phyloP scores from a whole-genome alignment of 2,329 filamentous ascomycete species.

The Apiospora marii region DNA sequence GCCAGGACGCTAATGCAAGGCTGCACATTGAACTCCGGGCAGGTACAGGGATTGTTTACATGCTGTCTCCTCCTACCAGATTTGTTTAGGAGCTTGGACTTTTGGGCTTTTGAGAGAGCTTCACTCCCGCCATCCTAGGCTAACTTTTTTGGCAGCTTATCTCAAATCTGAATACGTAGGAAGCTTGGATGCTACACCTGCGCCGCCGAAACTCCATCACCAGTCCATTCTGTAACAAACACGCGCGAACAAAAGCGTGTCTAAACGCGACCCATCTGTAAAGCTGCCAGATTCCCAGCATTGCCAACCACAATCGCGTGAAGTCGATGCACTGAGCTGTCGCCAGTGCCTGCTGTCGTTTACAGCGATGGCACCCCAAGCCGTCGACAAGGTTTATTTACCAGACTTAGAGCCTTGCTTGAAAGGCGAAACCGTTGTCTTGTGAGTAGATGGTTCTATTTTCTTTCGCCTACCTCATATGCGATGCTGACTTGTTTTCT shows the following conservation, averaged over 20 bases:
- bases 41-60: slow-evolving; percentile 20
- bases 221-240: background rate
- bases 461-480: background rate
- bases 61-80: background rate
- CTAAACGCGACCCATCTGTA: slow-evolving; percentile 1
- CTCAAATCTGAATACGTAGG: background rate
- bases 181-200: slow-evolving; percentile 2
- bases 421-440: slow-evolving; percentile 78
- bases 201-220: slow-evolving; percentile 14
- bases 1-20: background rate
- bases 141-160: slow-evolving; percentile 20
- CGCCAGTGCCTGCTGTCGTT: slow-evolving; percentile 54
- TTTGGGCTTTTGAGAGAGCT: slow-evolving; percentile 17
- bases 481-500: slow-evolving; percentile 25
- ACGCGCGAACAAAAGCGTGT: slow-evolving; percentile 15
- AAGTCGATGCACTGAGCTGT: slow-evolving; percentile 39
- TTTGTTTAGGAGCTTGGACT: slow-evolving; percentile 22
- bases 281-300: background rate
- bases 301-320: slow-evolving; percentile 36
- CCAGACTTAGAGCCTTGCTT: slow-evolving; percentile 87
- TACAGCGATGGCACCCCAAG: slow-evolving; percentile 72
- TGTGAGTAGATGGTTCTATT: slow-evolving; percentile 65
- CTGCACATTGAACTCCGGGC: background rate
- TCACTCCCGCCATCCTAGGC: slow-evolving; percentile 7
- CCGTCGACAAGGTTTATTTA: slow-evolving; percentile 76